Evolutionary conservation across 345 rosid genomes (phyloP).

Genomic region (Nasturtium officinale): DNA sequence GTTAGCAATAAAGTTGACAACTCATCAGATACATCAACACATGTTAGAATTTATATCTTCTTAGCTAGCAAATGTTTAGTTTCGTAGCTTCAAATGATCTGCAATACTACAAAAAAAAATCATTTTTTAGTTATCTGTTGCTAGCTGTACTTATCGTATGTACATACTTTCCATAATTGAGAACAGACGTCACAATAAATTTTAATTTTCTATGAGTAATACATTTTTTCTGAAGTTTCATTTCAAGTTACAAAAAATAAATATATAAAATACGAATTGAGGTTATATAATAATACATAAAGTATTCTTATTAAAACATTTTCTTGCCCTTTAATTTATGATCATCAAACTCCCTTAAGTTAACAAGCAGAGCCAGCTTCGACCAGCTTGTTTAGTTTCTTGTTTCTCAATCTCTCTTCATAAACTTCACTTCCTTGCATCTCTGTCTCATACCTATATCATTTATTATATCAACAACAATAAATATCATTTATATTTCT

Average conservation of each 20-base stretch:
- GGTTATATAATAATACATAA: background rate
- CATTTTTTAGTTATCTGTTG: background rate
- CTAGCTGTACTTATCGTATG: background rate
- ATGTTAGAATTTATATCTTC: background rate
- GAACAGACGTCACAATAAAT: no score
- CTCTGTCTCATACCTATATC: constrained; percentile 53
- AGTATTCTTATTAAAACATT: background rate
- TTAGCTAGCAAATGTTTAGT: background rate
- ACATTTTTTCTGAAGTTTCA: background rate
- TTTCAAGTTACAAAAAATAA: background rate
- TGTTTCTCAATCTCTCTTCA: constrained; percentile 69
- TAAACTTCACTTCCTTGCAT: constrained; percentile 55
- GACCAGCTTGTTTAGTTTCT: constrained; percentile 66
- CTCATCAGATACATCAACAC: background rate
- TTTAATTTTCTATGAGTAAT: no score
- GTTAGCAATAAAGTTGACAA: constrained; percentile 6
- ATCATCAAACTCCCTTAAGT: background rate
- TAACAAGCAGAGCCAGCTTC: constrained; percentile 62
- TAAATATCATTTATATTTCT: background rate
- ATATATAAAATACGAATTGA: no score
- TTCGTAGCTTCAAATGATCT: background rate
- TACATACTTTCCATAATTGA: background rate
- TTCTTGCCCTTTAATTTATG: background rate
- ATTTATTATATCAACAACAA: background rate
- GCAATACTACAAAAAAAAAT: background rate